phyloP scores from a whole-genome alignment of 1,139 yeast genomes.

The Candida sojae region DNA sequence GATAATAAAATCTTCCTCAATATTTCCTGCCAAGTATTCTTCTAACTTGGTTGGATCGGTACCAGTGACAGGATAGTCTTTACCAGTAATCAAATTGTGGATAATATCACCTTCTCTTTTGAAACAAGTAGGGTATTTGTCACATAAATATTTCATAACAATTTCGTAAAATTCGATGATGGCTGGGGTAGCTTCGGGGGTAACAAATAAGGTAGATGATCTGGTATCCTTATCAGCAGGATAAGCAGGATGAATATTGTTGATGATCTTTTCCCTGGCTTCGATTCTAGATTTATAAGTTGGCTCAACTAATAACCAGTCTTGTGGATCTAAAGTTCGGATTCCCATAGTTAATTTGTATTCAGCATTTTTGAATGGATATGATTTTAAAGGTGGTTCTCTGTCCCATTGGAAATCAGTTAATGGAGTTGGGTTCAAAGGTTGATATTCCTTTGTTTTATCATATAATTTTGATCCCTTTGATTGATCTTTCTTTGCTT shows the following conservation, averaged over 20 bases:
- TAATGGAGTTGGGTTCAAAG: constrained; percentile 7
- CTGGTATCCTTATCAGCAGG: constrained; percentile 28
- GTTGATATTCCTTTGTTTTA: constrained; percentile 1
- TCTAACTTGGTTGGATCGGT: constrained; percentile 36
- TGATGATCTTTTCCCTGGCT: constrained; percentile 40
- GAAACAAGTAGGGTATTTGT: constrained; percentile 65
- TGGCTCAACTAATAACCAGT: constrained; percentile 70
- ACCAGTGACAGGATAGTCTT: constrained; percentile 32
- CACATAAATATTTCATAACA: constrained; percentile 47
- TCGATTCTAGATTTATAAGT: constrained; percentile 52
- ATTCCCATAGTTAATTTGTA: constrained; percentile 68
- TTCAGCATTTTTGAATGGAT: constrained; percentile 21
- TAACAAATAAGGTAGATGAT: constrained; percentile 31
- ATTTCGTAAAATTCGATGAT: constrained; percentile 58
- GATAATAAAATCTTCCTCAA: constrained; percentile 71
- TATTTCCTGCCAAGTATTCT: constrained; percentile 42
- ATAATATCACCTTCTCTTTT: constrained; percentile 25
- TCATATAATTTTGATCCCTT: constrained; percentile 5
- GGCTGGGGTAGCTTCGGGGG: constrained; percentile 50
- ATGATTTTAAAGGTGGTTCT: constrained; percentile 18
- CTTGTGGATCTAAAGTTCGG: constrained; percentile 52
- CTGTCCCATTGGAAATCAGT: constrained; percentile 19
- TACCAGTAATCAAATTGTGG: constrained; percentile 45
- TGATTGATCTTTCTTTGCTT: not conserved
- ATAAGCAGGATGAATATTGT: constrained; percentile 41